These are phyloP conservation scores for Talaromyces sp. DNA, from an alignment of 2,329 filamentous ascomycete species.

Conservation along the genomic window DNA sequence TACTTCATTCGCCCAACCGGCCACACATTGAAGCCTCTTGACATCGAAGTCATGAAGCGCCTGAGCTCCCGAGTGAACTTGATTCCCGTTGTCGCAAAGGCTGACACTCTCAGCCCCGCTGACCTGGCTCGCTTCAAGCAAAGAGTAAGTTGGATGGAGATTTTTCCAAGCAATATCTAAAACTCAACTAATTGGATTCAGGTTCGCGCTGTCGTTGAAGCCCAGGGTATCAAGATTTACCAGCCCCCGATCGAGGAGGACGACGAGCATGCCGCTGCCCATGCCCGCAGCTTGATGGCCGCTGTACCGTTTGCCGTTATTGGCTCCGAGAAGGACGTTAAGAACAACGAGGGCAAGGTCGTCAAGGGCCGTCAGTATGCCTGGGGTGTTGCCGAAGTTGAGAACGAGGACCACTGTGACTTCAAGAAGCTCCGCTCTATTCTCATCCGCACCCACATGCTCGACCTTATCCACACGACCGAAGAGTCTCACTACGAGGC, in stretches of 20 bases:
- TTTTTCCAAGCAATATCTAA: not conserved
- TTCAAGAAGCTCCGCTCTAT: slow-evolving; percentile 99
- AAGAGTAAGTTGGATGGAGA: slow-evolving; percentile 53
- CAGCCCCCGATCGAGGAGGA: slow-evolving; percentile 96
- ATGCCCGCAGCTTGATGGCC: slow-evolving; percentile 88
- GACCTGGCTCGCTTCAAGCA: slow-evolving; percentile 94
- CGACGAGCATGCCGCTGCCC: slow-evolving; percentile 90
- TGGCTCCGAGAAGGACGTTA: slow-evolving; percentile 98
- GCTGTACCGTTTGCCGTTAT: slow-evolving; percentile 99
- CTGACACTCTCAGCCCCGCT: slow-evolving; percentile 88
- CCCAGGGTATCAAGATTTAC: slow-evolving; percentile 99
- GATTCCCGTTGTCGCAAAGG: slow-evolving; percentile 97
- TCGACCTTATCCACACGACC: slow-evolving; percentile 98
- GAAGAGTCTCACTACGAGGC: slow-evolving; percentile 99
- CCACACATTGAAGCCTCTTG: slow-evolving; percentile 95
- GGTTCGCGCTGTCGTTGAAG: slow-evolving; percentile 93
- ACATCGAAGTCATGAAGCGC: slow-evolving; percentile 99
- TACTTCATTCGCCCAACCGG: slow-evolving; percentile 99
- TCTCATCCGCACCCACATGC: slow-evolving; percentile 98
- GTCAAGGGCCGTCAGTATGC: slow-evolving; percentile 99
- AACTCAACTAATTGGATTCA: slow-evolving; percentile 35
- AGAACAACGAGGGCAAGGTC: slow-evolving; percentile 89
- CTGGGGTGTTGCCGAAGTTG: slow-evolving; percentile 98
- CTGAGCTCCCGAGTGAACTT: slow-evolving; percentile 96
- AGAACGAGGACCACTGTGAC: slow-evolving; percentile 99